Evolutionary conservation across 345 rosid species (phyloP).

Genomic region (Raphanus sativus): DNA sequence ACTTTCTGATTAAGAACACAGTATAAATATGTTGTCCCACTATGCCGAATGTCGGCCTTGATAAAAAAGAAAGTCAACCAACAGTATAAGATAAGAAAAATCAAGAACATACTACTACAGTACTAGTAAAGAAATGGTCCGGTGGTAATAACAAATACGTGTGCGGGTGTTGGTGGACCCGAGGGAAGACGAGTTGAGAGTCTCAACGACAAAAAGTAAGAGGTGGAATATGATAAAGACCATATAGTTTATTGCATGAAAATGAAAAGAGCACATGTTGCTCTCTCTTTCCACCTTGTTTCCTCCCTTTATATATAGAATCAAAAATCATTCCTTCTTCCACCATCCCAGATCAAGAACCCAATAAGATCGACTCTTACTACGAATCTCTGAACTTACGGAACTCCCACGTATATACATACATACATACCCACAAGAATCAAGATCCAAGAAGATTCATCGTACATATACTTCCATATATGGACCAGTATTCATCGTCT

Average conservation of each 20-base stretch:
- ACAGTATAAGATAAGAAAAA: not conserved
- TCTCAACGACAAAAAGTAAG: not conserved
- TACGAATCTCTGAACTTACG: constrained; percentile 26
- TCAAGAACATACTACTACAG: not conserved
- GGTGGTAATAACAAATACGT: constrained; percentile 30
- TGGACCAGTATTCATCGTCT: constrained; percentile 53
- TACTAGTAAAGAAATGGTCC: not conserved
- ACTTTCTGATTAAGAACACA: constrained; percentile 7
- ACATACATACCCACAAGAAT: constrained; percentile 27
- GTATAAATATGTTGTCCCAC: not conserved
- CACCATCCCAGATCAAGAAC: constrained; percentile 21
- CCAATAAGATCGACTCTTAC: constrained; percentile 22
- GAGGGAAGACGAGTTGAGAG: constrained; percentile 3
- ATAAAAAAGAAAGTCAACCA: constrained; percentile 7
- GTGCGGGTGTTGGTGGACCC: constrained; percentile 38
- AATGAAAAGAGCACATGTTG: constrained; percentile 31
- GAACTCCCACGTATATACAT: constrained; percentile 6
- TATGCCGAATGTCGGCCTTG: not conserved
- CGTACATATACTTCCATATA: constrained; percentile 14
- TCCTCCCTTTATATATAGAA: constrained; percentile 40
- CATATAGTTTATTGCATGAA: constrained; percentile 39
- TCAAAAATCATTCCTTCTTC: constrained; percentile 22
- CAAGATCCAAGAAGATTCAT: constrained; percentile 18
- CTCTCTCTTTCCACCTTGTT: constrained; percentile 42
- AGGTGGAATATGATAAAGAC: constrained; percentile 14